These are phyloP conservation scores for Ustilago nuda DNA, from an alignment of 1,284 basidiomycete genomes.

Conservation along the genomic window DNA sequence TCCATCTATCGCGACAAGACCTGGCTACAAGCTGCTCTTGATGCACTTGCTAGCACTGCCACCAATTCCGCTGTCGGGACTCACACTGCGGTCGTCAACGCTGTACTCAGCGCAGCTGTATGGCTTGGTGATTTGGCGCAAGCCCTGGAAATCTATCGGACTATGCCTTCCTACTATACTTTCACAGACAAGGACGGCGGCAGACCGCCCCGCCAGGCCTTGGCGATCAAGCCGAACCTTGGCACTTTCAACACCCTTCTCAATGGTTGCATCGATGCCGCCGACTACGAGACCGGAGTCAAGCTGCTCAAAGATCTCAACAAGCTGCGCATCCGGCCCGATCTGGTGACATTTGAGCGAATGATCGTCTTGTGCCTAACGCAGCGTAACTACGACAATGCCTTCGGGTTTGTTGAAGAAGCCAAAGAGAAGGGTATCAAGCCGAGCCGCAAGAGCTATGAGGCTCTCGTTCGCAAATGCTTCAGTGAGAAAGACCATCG, in stretches of 20 bases:
- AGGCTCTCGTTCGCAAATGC: conserved; percentile 57
- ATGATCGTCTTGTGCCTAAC: conserved; percentile 52
- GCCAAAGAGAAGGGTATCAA: conserved; percentile 38
- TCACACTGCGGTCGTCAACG: conserved; percentile 30
- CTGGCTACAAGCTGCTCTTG: conserved; percentile 20
- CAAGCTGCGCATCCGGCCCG: conserved; percentile 14
- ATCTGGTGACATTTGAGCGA: conserved; percentile 51
- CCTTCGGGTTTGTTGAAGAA: conserved; percentile 56
- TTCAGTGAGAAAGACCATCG: conserved; percentile 40
- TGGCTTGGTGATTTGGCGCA: conserved; percentile 29
- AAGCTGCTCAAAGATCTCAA: conserved; percentile 43
- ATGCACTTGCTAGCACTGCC: conserved; percentile 19
- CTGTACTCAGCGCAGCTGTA: conserved; percentile 37
- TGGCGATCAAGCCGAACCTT: conserved; percentile 15
- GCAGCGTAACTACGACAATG: conserved; percentile 53
- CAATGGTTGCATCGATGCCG: conserved; percentile 35
- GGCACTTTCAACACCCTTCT: conserved; percentile 53
- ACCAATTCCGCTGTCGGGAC: conserved; percentile 23
- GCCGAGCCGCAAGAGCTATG: conserved; percentile 56
- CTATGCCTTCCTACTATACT: conserved; percentile 14
- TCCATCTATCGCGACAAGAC: conserved; percentile 22
- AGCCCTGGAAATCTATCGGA: conserved; percentile 45
- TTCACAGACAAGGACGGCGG: neutral
- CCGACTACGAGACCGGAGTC: conserved; percentile 36
- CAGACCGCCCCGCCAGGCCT: neutral